These are phyloP conservation scores for Stemphylium beticola DNA, from an alignment of 2,329 filamentous ascomycete species.

Conservation along the genomic window DNA sequence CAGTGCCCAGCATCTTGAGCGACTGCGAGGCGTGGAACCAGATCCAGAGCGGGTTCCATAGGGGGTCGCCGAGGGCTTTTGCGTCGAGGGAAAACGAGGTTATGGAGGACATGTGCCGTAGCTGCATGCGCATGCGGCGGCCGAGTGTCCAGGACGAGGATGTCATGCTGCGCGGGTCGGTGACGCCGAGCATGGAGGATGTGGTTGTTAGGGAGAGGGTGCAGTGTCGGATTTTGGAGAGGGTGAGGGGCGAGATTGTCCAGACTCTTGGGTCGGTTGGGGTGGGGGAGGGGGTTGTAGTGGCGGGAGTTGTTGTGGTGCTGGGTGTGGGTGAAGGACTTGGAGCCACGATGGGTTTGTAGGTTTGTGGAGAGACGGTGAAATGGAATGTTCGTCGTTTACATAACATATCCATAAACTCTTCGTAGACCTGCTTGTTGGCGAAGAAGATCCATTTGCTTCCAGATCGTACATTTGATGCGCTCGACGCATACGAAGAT, in stretches of 20 bases:
- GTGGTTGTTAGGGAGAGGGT: slow-evolving; percentile 35
- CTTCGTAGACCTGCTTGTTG: slow-evolving; percentile 42
- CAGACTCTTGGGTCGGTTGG: slow-evolving; percentile 29
- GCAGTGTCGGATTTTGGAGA: slow-evolving; percentile 8
- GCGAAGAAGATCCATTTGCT: slow-evolving; percentile 40
- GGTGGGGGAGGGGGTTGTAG: not conserved
- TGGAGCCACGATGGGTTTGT: slow-evolving; percentile 14
- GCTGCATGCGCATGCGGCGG: slow-evolving; percentile 32
- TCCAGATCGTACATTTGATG: not conserved
- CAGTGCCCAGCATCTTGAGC: slow-evolving; percentile 41
- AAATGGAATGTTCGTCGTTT: slow-evolving; percentile 41
- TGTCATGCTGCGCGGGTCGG: slow-evolving; percentile 44
- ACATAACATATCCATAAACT: slow-evolving; percentile 45
- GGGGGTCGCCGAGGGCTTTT: slow-evolving; percentile 45
- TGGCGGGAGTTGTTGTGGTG: not conserved
- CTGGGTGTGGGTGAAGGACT: not conserved
- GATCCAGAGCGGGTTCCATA: slow-evolving; percentile 51
- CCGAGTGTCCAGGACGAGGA: slow-evolving; percentile 42
- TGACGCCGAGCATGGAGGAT: slow-evolving; percentile 44
- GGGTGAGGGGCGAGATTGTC: slow-evolving; percentile 29
- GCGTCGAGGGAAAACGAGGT: slow-evolving; percentile 36
- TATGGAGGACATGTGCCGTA: slow-evolving; percentile 27
- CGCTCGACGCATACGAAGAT: not conserved
- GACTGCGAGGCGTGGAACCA: slow-evolving; percentile 46
- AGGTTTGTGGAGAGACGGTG: slow-evolving; percentile 41